phyloP scores from a whole-genome alignment of 2,329 filamentous ascomycete species.

The Fusarium papillatum region DNA sequence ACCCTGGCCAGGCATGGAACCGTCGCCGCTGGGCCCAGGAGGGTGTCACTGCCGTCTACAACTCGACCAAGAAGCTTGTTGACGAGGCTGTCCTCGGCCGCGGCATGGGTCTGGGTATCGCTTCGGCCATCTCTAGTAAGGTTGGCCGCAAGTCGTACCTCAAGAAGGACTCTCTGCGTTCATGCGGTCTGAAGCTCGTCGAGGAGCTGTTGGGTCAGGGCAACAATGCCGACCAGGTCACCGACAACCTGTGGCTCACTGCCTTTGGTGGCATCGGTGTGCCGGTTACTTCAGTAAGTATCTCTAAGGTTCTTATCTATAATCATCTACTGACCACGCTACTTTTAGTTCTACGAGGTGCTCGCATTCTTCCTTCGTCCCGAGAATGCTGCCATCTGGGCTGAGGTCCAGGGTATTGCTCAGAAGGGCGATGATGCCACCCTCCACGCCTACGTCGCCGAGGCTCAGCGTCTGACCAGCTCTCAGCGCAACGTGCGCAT shows the following conservation, averaged over 20 bases:
- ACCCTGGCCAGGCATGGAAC: constrained; percentile 60
- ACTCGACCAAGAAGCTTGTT: constrained; percentile 55
- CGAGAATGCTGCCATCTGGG: constrained; percentile 57
- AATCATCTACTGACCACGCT: not conserved
- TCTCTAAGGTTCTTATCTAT: no score
- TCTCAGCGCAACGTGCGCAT: constrained; percentile 55
- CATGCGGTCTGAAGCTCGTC: constrained; percentile 54
- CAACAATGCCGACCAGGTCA: constrained; percentile 48
- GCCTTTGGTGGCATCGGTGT: constrained; percentile 57
- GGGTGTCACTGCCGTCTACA: constrained; percentile 51
- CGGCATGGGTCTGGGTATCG: constrained; percentile 49
- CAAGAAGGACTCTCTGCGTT: constrained; percentile 53
- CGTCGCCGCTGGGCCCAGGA: constrained; percentile 59
- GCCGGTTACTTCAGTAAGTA: constrained; percentile 53
- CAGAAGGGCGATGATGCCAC: constrained; percentile 50
- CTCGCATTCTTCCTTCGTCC: constrained; percentile 56
- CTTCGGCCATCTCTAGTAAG: constrained; percentile 43
- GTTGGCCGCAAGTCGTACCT: constrained; percentile 46
- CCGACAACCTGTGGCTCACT: constrained; percentile 54
- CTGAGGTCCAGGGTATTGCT: constrained; percentile 56
- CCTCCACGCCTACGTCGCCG: constrained; percentile 54
- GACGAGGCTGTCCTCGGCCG: constrained; percentile 50
- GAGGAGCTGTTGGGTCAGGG: constrained; percentile 53
- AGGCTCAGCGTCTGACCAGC: constrained; percentile 57
- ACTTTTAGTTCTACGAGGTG: constrained; percentile 58